Percentiles rank a stretch among this genome's conserved stretches.
phyloP scores from a whole-genome alignment of 75 land plant genomes.

The Pinus albicaulis region DNA sequence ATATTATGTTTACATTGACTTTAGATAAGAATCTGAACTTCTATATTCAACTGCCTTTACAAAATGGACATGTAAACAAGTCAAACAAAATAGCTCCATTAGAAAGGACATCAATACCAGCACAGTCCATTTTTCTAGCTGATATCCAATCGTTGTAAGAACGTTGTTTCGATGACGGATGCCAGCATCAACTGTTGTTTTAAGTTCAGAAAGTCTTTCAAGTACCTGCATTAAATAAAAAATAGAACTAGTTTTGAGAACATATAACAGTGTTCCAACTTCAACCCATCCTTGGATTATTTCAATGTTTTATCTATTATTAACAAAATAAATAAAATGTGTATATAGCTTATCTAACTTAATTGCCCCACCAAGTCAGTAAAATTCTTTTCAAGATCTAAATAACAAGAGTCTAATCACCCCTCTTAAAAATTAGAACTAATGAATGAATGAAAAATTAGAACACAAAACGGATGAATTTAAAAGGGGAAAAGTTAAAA shows the following conservation, averaged over 20 bases:
- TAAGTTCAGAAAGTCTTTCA: conserved; percentile 77
- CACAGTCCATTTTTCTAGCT: conserved; percentile 62
- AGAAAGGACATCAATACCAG: conserved; percentile 45
- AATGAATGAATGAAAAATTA: too few species aligned
- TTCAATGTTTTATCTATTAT: too few species aligned
- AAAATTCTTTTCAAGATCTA: neutral
- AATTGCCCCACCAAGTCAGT: neutral
- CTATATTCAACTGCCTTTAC: too few species aligned
- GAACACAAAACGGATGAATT: neutral
- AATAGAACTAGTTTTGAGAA: neutral
- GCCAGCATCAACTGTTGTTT: conserved; percentile 93
- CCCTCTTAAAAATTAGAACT: neutral
- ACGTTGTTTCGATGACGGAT: conserved; percentile 76
- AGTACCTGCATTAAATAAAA: conserved; percentile 53
- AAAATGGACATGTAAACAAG: neutral
- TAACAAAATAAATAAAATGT: neutral
- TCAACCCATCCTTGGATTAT: too few species aligned
- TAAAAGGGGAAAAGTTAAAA: neutral
- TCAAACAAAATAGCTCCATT: neutral
- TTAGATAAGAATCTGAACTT: neutral
- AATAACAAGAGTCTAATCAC: neutral
- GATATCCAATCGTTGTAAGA: conserved; percentile 60
- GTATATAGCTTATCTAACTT: neutral
- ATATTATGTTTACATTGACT: neutral
- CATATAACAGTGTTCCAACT: neutral